These are phyloP conservation scores for Eimeria praecox DNA, from an alignment of 169 alveolate species.

Conservation along the genomic window DNA sequence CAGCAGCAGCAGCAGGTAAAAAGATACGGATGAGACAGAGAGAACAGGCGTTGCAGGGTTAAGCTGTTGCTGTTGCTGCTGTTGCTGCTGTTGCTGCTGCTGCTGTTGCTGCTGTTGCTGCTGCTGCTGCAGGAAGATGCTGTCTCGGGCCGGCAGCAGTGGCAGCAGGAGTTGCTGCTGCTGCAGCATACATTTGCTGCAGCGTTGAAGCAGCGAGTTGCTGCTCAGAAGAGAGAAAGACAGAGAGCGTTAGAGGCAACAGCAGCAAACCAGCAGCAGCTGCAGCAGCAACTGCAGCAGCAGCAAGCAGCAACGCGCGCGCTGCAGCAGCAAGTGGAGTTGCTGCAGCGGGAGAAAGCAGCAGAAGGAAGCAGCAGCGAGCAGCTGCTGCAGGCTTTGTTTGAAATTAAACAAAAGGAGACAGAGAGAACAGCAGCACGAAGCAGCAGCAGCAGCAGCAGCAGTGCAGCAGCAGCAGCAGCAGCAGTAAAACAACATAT, in stretches of 20 bases:
- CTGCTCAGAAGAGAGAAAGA: background rate
- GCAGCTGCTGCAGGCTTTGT: conserved; percentile 13
- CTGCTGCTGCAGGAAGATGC: conserved; percentile 34
- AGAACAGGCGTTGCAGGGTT: no score
- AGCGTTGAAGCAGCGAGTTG: conserved; percentile 42
- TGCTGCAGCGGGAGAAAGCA: conserved; percentile 50
- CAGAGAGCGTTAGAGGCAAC: background rate
- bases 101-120: conserved; percentile 48
- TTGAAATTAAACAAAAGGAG: background rate
- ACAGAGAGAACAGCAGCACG: background rate
- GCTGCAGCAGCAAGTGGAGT: conserved; percentile 30
- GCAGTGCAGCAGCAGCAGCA: background rate
- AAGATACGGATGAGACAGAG: background rate
- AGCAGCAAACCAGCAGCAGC: conserved; percentile 45
- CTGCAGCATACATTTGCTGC: conserved; percentile 9
- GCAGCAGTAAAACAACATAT: background rate
- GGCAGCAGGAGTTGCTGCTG: conserved; percentile 47
- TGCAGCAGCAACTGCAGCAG: conserved; percentile 30
- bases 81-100: background rate
- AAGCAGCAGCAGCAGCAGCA: background rate
- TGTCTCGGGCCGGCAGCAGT: conserved; percentile 13
- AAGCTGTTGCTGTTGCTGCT: no score
- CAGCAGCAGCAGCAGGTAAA: background rate
- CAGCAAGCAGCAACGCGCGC: conserved; percentile 15
- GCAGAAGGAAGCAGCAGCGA: background rate